Evolutionary conservation across 163 green algal genomes (phyloP).

Genomic region (Prototheca cutis): DNA sequence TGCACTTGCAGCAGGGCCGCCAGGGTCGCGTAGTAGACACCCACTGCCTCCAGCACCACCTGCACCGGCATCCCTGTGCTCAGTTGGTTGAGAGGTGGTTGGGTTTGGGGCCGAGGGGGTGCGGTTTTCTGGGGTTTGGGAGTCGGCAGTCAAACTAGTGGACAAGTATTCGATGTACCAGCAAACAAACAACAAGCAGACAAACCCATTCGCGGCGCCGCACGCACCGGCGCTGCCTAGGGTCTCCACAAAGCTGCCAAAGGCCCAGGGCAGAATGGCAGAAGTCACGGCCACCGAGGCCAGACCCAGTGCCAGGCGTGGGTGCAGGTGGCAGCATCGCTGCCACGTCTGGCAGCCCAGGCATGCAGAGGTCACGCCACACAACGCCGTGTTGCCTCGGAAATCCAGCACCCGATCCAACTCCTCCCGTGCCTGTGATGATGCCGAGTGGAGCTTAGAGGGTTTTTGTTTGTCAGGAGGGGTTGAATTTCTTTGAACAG

Average conservation of each 20-base stretch:
- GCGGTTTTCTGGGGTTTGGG: too few species aligned
- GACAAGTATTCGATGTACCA: too few species aligned
- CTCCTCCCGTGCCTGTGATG: conserved; percentile 3
- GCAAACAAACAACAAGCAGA: too few species aligned
- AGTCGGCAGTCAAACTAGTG: too few species aligned
- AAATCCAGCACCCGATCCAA: conserved; percentile 31
- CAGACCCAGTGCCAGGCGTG: conserved; percentile 16
- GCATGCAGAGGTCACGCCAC: conserved; percentile 17
- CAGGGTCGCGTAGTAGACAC: conserved; percentile 8
- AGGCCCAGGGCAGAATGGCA: conserved; percentile 28
- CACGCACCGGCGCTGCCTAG: conserved; percentile 8
- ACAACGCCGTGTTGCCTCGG: conserved; percentile 25
- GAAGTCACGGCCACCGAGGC: conserved; percentile 17
- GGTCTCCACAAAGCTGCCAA: conserved; percentile 14
- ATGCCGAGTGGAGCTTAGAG: too few species aligned
- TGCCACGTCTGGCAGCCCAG: conserved; percentile 32
- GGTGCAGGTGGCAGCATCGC: conserved; percentile 28
- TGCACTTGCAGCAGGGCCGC: conserved; percentile 22
- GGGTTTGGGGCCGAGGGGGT: background rate
- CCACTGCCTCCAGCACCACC: conserved; percentile 6
- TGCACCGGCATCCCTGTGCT: conserved; percentile 16
- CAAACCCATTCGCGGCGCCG: too few species aligned
- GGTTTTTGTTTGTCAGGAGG: too few species aligned
- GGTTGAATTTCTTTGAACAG: too few species aligned
- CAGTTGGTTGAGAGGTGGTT: background rate